Evolutionary conservation across 108 stramenopile genomes (phyloP).

Genomic region (Skeletonema tropicum): DNA sequence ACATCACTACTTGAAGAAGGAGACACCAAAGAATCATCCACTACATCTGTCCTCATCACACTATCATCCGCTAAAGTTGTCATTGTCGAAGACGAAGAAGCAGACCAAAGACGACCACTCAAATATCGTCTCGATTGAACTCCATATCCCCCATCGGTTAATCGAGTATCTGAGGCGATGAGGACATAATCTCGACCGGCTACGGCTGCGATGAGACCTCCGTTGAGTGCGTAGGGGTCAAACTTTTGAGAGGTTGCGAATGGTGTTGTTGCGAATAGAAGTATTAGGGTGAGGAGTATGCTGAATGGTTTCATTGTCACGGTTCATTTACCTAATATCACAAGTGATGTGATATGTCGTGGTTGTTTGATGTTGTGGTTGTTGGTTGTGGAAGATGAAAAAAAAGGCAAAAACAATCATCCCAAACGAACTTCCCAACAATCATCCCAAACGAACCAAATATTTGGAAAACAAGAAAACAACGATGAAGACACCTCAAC

Average conservation of each 20-base stretch:
- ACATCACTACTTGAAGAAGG: not conserved
- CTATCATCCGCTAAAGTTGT: not conserved
- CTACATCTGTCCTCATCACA: not conserved
- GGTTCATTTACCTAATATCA: no score
- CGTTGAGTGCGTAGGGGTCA: constrained; percentile 84
- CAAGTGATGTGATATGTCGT: no score
- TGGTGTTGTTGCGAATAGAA: not conserved
- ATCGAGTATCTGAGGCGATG: constrained; percentile 74
- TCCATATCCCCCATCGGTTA: constrained; percentile 76
- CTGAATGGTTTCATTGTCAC: not conserved
- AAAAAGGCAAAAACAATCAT: no score
- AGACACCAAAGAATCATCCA: not conserved
- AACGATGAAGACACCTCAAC: no score
- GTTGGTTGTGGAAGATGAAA: not conserved
- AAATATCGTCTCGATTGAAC: constrained; percentile 65
- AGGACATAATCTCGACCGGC: constrained; percentile 74
- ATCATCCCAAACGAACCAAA: no score
- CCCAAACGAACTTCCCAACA: no score
- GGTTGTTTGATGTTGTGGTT: not conserved
- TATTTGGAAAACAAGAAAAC: no score
- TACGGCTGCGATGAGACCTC: constrained; percentile 80
- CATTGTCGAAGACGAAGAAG: constrained; percentile 6
- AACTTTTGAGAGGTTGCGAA: constrained; percentile 42
- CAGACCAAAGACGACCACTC: constrained; percentile 66
- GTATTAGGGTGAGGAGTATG: not conserved